Evolutionary conservation across 345 rosid genomes (phyloP).

Genomic region (Corymbia maculata): DNA sequence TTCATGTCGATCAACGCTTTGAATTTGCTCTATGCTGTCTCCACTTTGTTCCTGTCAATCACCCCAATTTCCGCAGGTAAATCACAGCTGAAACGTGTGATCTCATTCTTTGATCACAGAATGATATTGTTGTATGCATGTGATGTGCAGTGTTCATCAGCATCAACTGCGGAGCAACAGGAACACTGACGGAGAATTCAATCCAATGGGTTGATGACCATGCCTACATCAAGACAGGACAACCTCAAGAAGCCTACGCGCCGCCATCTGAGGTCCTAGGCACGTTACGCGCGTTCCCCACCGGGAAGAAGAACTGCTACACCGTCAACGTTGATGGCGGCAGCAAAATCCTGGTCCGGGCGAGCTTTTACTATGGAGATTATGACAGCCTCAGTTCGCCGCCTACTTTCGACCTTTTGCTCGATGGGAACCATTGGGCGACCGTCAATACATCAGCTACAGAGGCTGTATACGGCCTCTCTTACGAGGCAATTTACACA

Average conservation of each 20-base stretch:
- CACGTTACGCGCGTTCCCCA: slow-evolving; percentile 1
- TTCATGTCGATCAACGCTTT: not conserved
- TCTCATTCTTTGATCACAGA: not conserved
- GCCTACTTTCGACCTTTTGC: slow-evolving; percentile 9
- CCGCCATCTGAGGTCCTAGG: not conserved
- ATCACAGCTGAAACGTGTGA: not conserved
- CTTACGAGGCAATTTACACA: slow-evolving; percentile 1
- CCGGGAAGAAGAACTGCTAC: slow-evolving; percentile 17
- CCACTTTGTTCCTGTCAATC: not conserved
- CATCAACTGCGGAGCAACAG: slow-evolving; percentile 5
- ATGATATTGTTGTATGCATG: not conserved
- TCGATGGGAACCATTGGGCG: slow-evolving; percentile 16
- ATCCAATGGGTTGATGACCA: slow-evolving; percentile 10
- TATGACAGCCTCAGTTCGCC: slow-evolving; percentile 9
- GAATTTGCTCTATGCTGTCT: not conserved
- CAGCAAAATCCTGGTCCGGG: not conserved
- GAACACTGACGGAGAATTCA: not conserved
- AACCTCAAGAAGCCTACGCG: not conserved
- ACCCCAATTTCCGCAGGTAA: not conserved
- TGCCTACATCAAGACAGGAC: not conserved
- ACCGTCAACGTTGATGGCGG: not conserved
- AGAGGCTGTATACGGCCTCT: not conserved
- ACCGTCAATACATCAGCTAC: not conserved
- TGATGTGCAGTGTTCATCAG: not conserved
- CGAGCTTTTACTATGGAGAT: slow-evolving; percentile 16